Base-by-base conservation (phyloP, 2,329 filamentous ascomycete genomes). In the Graphilbum fragrans region DNA sequence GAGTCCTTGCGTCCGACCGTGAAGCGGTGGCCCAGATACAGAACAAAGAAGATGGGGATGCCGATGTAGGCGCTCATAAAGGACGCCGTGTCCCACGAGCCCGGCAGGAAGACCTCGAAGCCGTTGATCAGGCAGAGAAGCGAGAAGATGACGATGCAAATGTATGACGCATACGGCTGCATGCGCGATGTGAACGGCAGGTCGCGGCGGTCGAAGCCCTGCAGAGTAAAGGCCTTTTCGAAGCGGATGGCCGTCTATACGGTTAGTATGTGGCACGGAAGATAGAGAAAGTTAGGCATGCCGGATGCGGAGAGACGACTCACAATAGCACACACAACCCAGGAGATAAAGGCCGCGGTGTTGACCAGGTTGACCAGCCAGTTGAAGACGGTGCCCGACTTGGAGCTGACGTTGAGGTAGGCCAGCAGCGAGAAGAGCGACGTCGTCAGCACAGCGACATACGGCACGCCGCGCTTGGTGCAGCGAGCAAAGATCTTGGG, bases 121-220 rank as follows among this genome's bases (percentile, higher is more conserved):
- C 82, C 82, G 35, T 81, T 79, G 31, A 86, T 80, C 45, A 86
- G 67, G 2, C 78, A 74, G 62, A 87, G 78, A 29, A 81, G 37
- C 82, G 81, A 64, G 32, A 77, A 82, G 42, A 73, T 77, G 3
- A 63, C 56, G 6, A 85, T 61, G 1, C 78, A 70, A 43, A 77
- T 73, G 38, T 59, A 87, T 2, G 81, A 80, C 4, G 77, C 64
- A 53, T 74, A 86, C 3, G 83, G 83, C 60, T 87, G 81, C 46
- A 73, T 64, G 18, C 67, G 69, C 3, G 75, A 71, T 45, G 71
- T 77, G 61, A 81, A 85, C 1, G 80, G 77, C 17, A 87, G 60
- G 1, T 65, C 70, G 45, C 77, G 66, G 16, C 80, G 69, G 43
- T 76, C 66, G 33, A 86, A 65, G 9, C 80, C 79, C 52, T 86